Evolutionary conservation across 768 basidiomycete species (phyloP).

Genomic region (Auriscalpium microsporum): DNA sequence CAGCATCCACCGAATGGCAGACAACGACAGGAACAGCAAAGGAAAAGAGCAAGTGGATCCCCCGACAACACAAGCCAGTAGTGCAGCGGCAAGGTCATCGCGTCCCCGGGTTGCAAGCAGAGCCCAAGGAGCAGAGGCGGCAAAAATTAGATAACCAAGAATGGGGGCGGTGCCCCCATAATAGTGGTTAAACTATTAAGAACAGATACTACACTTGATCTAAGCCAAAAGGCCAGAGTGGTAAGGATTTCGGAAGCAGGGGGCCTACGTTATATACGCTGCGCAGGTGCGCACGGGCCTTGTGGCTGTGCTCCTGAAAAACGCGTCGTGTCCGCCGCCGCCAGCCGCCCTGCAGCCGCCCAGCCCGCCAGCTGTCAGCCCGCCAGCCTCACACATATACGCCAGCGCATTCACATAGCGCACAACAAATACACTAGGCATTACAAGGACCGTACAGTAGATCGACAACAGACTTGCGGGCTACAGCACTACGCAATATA

Average conservation of each 20-base stretch:
- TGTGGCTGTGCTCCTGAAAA: too few species aligned
- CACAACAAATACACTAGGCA: too few species aligned
- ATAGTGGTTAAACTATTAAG: conserved; percentile 67
- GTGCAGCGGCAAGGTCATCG: conserved; percentile 16
- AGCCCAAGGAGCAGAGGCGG: conserved; percentile 21
- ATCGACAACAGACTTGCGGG: not conserved
- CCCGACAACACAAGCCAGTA: conserved; percentile 15
- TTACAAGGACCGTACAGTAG: too few species aligned
- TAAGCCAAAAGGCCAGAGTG: conserved; percentile 95
- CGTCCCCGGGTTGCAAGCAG: conserved; percentile 16
- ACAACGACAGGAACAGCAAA: too few species aligned
- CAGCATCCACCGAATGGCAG: too few species aligned
- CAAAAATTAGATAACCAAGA: conserved; percentile 28
- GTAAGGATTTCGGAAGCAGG: conserved; percentile 31
- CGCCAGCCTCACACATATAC: too few species aligned
- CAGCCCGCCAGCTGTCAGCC: too few species aligned
- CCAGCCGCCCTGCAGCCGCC: too few species aligned
- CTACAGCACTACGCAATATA: too few species aligned
- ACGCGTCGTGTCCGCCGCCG: too few species aligned
- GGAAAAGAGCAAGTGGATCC: conserved; percentile 1
- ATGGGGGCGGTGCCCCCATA: conserved; percentile 27
- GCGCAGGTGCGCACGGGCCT: too few species aligned
- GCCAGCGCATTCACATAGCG: too few species aligned
- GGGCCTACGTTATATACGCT: not conserved
- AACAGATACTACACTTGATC: conserved; percentile 98